Base-by-base conservation (phyloP, 2,329 filamentous ascomycete species). In the Aspergillus quadricinctus region DNA sequence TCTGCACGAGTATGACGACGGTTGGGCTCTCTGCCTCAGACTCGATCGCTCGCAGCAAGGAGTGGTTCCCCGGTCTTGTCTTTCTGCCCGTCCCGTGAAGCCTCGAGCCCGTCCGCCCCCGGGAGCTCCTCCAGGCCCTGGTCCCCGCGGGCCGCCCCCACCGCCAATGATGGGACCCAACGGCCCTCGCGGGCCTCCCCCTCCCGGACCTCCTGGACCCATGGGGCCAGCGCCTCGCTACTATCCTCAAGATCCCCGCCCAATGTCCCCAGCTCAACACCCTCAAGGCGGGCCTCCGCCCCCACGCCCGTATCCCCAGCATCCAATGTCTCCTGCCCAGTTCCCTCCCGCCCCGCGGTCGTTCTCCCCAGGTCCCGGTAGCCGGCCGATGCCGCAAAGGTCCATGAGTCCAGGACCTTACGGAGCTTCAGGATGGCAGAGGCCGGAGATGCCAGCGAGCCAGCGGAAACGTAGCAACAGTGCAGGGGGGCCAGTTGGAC, bases 1-100 rank as follows among this genome's bases (percentile, higher is more conserved):
- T 61, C 80, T 97, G 52, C 93, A 97, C 69, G 92, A 96, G 75
- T 99, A 97, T 68, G 94, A 99, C 70, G 94, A 99, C 76, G 94
- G 94, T 67, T 99, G 94, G 94, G 90, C 92, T 69, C 89, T 97
- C 54, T 97, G 92, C 75, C 89, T 92, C 64, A 88, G 88, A 62
- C 87, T 97, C 66, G 92, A 97, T 74, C 88, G 92, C 61, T 92
- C 91, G 58, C 83, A 89, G 66, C 92, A 97, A 78, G 94, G 94
- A 79, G 94, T 97, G 52, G 90, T 89, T 56, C 94, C 94, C 14
- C 86, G 94, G 64, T 96, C 92, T 40, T 99, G 94, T 77, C 82
- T 99, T 50, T 97, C 94, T 14, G 89, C 91, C 56, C 87, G 92
- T 50, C 91, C 93, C 19, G 89, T 97, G 60, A 97, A 95, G 80